phyloP scores from a whole-genome alignment of 202 grass and related monocot species.

The Sporobolus alterniflorus region DNA sequence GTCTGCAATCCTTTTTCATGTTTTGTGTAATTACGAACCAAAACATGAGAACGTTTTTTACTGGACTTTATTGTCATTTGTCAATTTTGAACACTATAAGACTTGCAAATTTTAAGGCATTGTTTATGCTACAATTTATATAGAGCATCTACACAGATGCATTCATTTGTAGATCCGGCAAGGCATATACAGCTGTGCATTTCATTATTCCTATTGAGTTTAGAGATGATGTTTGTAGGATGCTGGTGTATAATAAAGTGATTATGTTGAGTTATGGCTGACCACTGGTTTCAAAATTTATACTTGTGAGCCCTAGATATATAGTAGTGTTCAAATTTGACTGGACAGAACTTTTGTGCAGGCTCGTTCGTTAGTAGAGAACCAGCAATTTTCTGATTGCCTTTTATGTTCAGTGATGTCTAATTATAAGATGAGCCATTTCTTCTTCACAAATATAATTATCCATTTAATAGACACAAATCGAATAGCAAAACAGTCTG shows the following conservation, averaged over 20 bases:
- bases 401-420: background rate
- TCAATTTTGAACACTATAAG: background rate
- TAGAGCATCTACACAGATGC: constrained; percentile 6
- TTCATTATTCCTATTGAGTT: background rate
- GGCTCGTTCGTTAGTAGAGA: background rate
- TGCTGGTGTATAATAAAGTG: background rate
- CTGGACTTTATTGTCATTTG: constrained; percentile 1
- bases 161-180: constrained; percentile 23
- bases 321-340: background rate
- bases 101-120: constrained; percentile 9
- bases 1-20: background rate
- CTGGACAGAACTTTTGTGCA: background rate
- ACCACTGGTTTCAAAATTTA: background rate
- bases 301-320: background rate
- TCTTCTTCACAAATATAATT: background rate
- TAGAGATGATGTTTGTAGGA: background rate
- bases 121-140: constrained; percentile 6
- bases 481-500: background rate
- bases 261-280: background rate
- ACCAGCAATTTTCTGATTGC: background rate
- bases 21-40: constrained; percentile 8
- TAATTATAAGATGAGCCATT: background rate
- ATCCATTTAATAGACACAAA: background rate
- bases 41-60: constrained; percentile 5
- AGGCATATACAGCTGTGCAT: background rate